A percentile compares a stretch with the other conserved stretches of the same genome.
Evolutionary conservation across 2,329 filamentous ascomycete genomes (phyloP).

Genomic region (Colletotrichum tanaceti): DNA sequence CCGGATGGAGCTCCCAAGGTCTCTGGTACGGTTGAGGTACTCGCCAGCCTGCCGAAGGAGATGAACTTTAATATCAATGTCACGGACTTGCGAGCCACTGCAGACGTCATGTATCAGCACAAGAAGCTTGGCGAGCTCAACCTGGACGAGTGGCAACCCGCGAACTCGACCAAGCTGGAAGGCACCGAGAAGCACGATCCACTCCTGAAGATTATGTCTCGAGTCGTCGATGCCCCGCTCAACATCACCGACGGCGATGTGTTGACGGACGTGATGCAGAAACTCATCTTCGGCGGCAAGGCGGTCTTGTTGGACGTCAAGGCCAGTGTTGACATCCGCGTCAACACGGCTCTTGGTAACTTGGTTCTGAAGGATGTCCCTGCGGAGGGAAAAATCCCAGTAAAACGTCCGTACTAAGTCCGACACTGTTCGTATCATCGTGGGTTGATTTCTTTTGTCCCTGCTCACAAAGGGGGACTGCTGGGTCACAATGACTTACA

Average conservation of each 20-base stretch:
- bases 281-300: constrained; percentile 79
- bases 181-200: constrained; percentile 67
- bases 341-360: constrained; percentile 83
- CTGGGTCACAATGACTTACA: constrained; percentile 48
- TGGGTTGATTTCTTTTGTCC: constrained; percentile 38
- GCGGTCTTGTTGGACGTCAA: constrained; percentile 78
- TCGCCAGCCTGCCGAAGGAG: constrained; percentile 83
- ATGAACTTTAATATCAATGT: constrained; percentile 89
- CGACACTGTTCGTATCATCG: constrained; percentile 55
- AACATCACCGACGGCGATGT: constrained; percentile 83
- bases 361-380: constrained; percentile 87
- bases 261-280: constrained; percentile 83
- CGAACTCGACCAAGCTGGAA: constrained; percentile 80
- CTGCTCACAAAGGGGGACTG: constrained; percentile 21
- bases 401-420: constrained; percentile 88
- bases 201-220: constrained; percentile 78
- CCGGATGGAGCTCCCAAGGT: constrained; percentile 80
- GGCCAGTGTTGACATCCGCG: constrained; percentile 84
- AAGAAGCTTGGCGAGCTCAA: constrained; percentile 85
- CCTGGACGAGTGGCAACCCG: constrained; percentile 83
- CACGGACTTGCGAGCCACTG: constrained; percentile 77
- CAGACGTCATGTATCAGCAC: constrained; percentile 83
- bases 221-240: constrained; percentile 82
- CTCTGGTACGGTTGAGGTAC: constrained; percentile 83
- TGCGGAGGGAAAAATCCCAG: constrained; percentile 84